Base-by-base conservation (phyloP, 1,284 basidiomycete species). In the Wolfiporia cocos region DNA sequence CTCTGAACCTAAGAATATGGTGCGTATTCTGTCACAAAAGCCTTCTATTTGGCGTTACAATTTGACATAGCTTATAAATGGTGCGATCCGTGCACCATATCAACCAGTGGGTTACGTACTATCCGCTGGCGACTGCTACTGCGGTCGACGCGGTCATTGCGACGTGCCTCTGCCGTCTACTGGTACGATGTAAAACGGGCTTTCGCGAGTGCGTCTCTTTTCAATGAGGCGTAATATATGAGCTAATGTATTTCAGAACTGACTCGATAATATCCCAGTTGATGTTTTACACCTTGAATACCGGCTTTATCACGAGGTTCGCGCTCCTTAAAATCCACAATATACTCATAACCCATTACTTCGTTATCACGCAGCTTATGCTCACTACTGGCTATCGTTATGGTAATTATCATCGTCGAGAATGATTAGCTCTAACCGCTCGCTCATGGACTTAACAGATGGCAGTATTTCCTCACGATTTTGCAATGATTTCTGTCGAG, bases 351-450 rank as follows among this genome's bases (percentile, higher is more conserved):
- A n/a, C 10, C 24, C 23, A 41, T 6, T 23, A 12, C 12, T 14
- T 19, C 14, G 19, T 22, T 6, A 4, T 32, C 20, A n/a, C 14
- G 14, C 36, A 53, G 53, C 34, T 32, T 44, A 4, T 53, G 47
- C 37, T 54, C 53, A 21, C 34, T 49, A 15, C 32, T 32, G 1
- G 47, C 46, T 5, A 33, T 53, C 11, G 45, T 51, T 22, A 34
- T 43, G n/a, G 51, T 55, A 37, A 7, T 51, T 4, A 17, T 14
- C 15, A 7, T 12, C 5, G 9, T 32, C 15, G n/a, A 24, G 12
- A n/a, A 23, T 22, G 20, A 22, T 21, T n/a, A 21, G 5, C 19
- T 4, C 5, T 18, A 28, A 28, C 14, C 26, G 14, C 15, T 9
- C 19, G 6, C 11, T 23, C 6, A 41, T 20, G 18, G 12, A 12